A percentile compares a stretch with the other conserved stretches of the same genome.
These are phyloP conservation scores for Leucosporidium scottii DNA, from an alignment of 768 basidiomycete species.

Conservation along the genomic window DNA sequence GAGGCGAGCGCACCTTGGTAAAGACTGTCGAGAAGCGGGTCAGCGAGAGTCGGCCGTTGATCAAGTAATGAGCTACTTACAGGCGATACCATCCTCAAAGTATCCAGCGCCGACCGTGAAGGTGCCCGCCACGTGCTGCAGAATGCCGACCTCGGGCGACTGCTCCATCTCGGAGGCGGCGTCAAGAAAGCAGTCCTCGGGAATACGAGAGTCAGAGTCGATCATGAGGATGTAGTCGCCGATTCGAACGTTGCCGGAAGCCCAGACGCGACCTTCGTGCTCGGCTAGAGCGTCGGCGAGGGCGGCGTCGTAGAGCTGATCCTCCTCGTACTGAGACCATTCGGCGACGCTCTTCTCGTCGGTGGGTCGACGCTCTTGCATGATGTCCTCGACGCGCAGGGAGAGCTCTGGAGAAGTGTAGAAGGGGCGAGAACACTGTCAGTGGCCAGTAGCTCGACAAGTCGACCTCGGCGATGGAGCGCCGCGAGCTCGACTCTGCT, in stretches of 20 bases:
- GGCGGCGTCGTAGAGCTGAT: constrained; percentile 59
- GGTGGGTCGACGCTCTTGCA: constrained; percentile 42
- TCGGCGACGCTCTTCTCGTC: constrained; percentile 43
- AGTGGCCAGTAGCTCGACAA: too few species aligned
- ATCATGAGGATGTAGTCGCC: constrained; percentile 67
- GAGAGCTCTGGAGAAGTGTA: constrained; percentile 41
- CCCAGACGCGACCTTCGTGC: constrained; percentile 60
- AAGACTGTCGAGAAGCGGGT: constrained; percentile 39
- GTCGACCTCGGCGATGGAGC: too few species aligned
- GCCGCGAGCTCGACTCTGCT: too few species aligned
- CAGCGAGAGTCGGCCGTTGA: constrained; percentile 63
- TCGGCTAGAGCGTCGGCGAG: constrained; percentile 67
- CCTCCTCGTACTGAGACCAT: constrained; percentile 61
- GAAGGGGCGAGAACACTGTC: too few species aligned
- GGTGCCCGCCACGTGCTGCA: constrained; percentile 82
- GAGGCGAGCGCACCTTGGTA: background rate
- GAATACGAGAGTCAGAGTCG: constrained; percentile 7
- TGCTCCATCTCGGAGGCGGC: constrained; percentile 76
- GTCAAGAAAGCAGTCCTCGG: constrained; percentile 75
- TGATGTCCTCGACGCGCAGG: constrained; percentile 54
- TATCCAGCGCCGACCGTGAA: constrained; percentile 82
- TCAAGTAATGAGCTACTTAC: too few species aligned
- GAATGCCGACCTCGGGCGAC: constrained; percentile 75
- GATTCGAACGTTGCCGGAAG: constrained; percentile 58
- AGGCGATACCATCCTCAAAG: constrained; percentile 82